Percentiles rank a stretch among this genome's conserved stretches.
Conservation (phyloP, 2,329 filamentous ascomycete genomes). For the Fusarium redolens region DNA sequence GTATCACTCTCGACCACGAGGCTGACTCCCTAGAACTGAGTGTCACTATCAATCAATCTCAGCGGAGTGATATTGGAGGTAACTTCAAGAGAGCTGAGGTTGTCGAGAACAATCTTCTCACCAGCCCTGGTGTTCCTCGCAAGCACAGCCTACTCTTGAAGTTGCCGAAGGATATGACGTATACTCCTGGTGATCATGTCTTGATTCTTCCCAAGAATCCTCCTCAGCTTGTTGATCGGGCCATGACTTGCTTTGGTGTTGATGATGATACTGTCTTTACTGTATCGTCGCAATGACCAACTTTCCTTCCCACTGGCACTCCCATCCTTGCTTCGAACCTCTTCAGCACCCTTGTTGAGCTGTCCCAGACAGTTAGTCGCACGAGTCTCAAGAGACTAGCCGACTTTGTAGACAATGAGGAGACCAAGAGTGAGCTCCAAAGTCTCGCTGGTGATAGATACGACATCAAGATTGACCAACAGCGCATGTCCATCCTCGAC, state of each 20-base stretch:
- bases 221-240: conserved; percentile 68
- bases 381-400: conserved; percentile 53
- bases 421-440: conserved; percentile 60
- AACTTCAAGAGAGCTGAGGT: conserved; percentile 26
- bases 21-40: conserved; percentile 2
- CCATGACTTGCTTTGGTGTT: conserved; percentile 73
- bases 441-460: conserved; percentile 60
- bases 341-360: conserved; percentile 77
- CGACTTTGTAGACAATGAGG: conserved; percentile 57
- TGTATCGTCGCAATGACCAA: conserved; percentile 63
- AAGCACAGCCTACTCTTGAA: conserved; percentile 76
- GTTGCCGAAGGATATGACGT: conserved; percentile 72
- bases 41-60: background rate
- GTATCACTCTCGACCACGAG: background rate
- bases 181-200: conserved; percentile 80
- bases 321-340: conserved; percentile 72
- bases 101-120: conserved; percentile 8
- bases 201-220: conserved; percentile 79
- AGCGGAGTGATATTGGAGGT: conserved; percentile 1
- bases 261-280: conserved; percentile 75
- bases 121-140: conserved; percentile 16
- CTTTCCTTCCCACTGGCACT: conserved; percentile 64
- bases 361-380: conserved; percentile 77
- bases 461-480: conserved; percentile 60
- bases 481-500: conserved; percentile 73